Evolutionary conservation across 768 basidiomycete genomes (phyloP).

Genomic region (Tephrocybe sp.): DNA sequence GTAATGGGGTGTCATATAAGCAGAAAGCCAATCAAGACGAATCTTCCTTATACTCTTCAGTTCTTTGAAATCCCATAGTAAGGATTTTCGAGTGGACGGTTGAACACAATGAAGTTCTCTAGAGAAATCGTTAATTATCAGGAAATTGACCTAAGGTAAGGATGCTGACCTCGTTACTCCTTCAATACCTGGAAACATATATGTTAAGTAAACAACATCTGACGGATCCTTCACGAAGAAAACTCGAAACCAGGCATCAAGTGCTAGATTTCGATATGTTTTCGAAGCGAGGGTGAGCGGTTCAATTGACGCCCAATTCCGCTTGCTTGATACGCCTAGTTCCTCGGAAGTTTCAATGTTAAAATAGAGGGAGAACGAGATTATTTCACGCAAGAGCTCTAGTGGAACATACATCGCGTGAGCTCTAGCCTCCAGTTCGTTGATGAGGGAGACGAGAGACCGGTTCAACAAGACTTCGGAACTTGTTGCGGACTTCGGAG

Average conservation of each 20-base stretch:
- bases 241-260: conserved; percentile 33
- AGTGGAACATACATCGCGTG: conserved; percentile 26
- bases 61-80: conserved; percentile 26
- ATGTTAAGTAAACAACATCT: conserved; percentile 23
- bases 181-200: conserved; percentile 25
- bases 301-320: conserved; percentile 26
- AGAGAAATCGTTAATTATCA: not conserved
- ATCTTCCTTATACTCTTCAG: conserved; percentile 22
- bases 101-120: conserved; percentile 34
- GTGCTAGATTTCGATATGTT: conserved; percentile 24
- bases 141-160: not conserved
- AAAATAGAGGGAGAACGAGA: conserved; percentile 21
- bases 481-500: too few relatives aligned
- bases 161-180: conserved; percentile 17
- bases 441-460: too few relatives aligned
- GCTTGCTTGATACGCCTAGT: conserved; percentile 22
- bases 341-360: conserved; percentile 10
- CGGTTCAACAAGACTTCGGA: too few relatives aligned
- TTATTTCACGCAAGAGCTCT: conserved; percentile 35
- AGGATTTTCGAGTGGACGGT: conserved; percentile 6
- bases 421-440: too few relatives aligned
- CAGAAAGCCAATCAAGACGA: conserved; percentile 29
- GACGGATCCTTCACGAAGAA: conserved; percentile 23
- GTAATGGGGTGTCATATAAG: conserved; percentile 13
- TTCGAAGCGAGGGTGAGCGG: conserved; percentile 30